phyloP scores from a whole-genome alignment of 768 basidiomycete genomes.

The Cytidiella melzeri region DNA sequence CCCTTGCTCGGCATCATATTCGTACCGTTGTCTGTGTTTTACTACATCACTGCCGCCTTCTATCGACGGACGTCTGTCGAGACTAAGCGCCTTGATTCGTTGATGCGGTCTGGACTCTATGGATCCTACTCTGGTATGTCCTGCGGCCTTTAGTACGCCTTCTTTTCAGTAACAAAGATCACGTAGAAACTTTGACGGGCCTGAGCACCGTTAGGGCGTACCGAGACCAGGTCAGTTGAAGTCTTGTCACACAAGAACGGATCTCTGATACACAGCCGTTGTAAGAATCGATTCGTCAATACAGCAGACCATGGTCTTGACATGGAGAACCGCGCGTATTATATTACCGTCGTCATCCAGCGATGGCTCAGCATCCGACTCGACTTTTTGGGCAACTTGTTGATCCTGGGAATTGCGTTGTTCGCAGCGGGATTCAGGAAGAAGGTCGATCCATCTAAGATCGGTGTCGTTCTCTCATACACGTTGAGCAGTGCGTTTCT shows the following conservation, averaged over 20 bases:
- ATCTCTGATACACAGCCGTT: background rate
- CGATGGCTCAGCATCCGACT: constrained; percentile 59
- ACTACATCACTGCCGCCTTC: constrained; percentile 47
- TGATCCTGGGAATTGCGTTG: constrained; percentile 63
- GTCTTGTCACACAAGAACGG: background rate
- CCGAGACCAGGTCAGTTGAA: constrained; percentile 38
- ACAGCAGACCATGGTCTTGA: constrained; percentile 51
- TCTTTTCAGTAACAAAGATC: too few relatives aligned
- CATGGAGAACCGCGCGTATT: constrained; percentile 56
- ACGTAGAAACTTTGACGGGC: constrained; percentile 61
- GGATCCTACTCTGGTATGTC: constrained; percentile 47
- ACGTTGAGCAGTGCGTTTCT: constrained; percentile 36
- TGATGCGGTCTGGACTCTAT: constrained; percentile 54
- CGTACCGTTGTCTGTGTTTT: constrained; percentile 44
- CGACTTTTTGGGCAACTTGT: constrained; percentile 59
- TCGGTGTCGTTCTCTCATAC: constrained; percentile 36
- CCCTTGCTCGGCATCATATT: constrained; percentile 60
- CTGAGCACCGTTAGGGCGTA: constrained; percentile 60
- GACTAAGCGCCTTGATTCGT: constrained; percentile 57
- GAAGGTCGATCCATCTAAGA: constrained; percentile 50
- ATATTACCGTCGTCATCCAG: constrained; percentile 60
- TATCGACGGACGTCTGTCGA: constrained; percentile 60
- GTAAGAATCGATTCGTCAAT: constrained; percentile 40
- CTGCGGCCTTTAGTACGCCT: background rate
- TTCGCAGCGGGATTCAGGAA: constrained; percentile 60